Base-by-base conservation (phyloP, 768 basidiomycete species). In the Tricholoma sp. region DNA sequence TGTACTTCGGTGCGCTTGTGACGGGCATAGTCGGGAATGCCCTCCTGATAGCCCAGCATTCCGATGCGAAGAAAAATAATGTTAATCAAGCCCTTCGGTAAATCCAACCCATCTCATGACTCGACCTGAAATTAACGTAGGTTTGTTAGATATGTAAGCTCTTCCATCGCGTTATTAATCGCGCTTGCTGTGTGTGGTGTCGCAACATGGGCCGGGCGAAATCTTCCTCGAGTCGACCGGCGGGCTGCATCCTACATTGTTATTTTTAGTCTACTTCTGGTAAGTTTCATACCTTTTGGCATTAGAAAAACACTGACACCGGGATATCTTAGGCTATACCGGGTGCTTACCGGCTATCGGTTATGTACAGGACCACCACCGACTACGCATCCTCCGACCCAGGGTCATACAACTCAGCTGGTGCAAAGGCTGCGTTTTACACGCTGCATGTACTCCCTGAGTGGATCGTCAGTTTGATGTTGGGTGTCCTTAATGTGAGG, bases 391-490 rank as follows among this genome's bases (percentile, higher is more conserved):
- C 66, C 10, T 57, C 31, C 5, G 66, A 59, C 10, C 64, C 65
- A 20, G 59, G 57, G 33, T 68, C 72, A 2, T 66, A 60, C 24
- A 73, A 72, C 57, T 61, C 65, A 10, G 15, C 49, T 12, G 36
- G 34, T 0, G 68, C 65, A 42, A 74, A 74, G 57, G 62, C 60
- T 3, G 53, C 56, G 8, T 74, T 74, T 55, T 74, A 74, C 52
- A 39, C 69, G 18, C 56, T 74, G 29, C 68, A 72, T 49, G 60
- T 74, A 34, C 54, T 74, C 8, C 72, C 71, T 1, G 74, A 73
- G 50, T 72, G 68, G 66, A 32, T 65, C 37, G 63, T 63, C 1
- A 60, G 57, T 15, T 61, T 58, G n/a, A 32, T 69, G 18, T 52
- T 67, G 20, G 59, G 61, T 34, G 42, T 37, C 15, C 62, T 66